Percentiles rank a stretch among this genome's conserved stretches.
Conservation (phyloP, 2,329 filamentous ascomycete species). For the Emmonsia crescens region DNA sequence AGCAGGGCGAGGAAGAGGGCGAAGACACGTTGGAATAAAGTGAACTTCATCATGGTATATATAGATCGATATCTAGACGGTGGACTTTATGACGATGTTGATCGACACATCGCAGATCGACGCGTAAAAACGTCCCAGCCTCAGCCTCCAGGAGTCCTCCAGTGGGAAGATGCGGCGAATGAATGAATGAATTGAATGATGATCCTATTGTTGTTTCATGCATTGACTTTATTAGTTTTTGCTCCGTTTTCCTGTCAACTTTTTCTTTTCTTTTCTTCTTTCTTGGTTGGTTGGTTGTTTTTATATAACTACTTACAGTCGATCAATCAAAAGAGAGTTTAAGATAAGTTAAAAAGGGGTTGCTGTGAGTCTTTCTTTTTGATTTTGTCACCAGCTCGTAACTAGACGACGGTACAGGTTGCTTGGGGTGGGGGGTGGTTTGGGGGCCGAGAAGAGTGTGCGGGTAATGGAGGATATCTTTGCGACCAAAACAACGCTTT, state of each 20-base stretch:
- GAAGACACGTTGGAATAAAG: not conserved
- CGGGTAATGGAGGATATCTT: not conserved
- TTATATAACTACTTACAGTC: too few species aligned
- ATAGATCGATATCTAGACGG: not conserved
- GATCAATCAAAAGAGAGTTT: too few species aligned
- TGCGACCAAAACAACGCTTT: not conserved
- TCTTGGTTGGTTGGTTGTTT: too few species aligned
- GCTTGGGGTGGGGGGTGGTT: too few species aligned
- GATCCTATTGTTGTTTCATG: not conserved
- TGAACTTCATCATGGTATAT: not conserved
- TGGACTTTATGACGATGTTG: not conserved
- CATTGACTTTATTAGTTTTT: not conserved
- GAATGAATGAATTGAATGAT: too few species aligned
- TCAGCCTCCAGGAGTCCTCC: not conserved
- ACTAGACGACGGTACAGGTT: too few species aligned
- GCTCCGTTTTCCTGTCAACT: too few species aligned
- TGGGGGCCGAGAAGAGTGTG: not conserved
- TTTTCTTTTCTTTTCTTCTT: too few species aligned
- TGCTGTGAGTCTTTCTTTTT: not conserved
- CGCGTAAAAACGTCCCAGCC: not conserved
- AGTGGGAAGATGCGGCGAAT: not conserved
- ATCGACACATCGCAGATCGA: not conserved
- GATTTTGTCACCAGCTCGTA: not conserved
- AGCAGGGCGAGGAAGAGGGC: not conserved
- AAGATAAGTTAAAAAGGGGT: too few species aligned